Conservation (phyloP, 345 rosid genomes). For the Aquilaria yunnanensis region DNA sequence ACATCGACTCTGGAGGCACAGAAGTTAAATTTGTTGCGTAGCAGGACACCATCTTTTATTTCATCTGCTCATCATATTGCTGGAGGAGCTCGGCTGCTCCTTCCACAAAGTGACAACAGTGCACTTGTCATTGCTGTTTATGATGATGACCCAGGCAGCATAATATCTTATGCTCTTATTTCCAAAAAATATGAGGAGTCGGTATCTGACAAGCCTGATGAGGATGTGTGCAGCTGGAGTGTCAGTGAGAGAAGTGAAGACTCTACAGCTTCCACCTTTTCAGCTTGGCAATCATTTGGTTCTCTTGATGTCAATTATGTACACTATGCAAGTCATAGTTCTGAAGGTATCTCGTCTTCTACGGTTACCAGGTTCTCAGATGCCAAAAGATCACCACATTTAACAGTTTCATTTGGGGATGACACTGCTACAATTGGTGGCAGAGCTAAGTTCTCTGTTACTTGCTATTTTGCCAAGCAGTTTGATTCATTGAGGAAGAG, state of each 20-base stretch:
- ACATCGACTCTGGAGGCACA: constrained; percentile 60
- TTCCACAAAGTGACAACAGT: constrained; percentile 45
- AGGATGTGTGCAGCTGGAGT: constrained; percentile 37
- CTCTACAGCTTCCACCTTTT: constrained; percentile 38
- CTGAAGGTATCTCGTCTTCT: constrained; percentile 44
- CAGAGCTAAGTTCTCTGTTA: constrained; percentile 75
- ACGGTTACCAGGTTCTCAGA: constrained; percentile 36
- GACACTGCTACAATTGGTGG: constrained; percentile 53
- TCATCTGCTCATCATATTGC: constrained; percentile 59
- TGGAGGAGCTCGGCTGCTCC: constrained; percentile 75
- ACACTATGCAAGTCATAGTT: constrained; percentile 41
- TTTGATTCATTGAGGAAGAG: constrained; percentile 74
- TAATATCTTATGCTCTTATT: constrained; percentile 81
- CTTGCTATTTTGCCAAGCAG: constrained; percentile 83
- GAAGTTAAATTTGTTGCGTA: constrained; percentile 45
- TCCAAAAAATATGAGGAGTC: constrained; percentile 77
- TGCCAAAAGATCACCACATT: constrained; percentile 63
- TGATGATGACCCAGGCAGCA: constrained; percentile 88
- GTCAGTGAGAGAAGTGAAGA: constrained; percentile 27
- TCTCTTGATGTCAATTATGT: constrained; percentile 55
- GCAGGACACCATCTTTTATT: constrained; percentile 44
- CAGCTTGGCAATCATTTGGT: constrained; percentile 65
- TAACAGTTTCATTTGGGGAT: constrained; percentile 63
- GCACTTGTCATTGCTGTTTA: constrained; percentile 77
- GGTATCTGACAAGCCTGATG: constrained; percentile 42